phyloP scores from a whole-genome alignment of 2,329 filamentous ascomycete genomes.

The Incumbomyces delicatus region DNA sequence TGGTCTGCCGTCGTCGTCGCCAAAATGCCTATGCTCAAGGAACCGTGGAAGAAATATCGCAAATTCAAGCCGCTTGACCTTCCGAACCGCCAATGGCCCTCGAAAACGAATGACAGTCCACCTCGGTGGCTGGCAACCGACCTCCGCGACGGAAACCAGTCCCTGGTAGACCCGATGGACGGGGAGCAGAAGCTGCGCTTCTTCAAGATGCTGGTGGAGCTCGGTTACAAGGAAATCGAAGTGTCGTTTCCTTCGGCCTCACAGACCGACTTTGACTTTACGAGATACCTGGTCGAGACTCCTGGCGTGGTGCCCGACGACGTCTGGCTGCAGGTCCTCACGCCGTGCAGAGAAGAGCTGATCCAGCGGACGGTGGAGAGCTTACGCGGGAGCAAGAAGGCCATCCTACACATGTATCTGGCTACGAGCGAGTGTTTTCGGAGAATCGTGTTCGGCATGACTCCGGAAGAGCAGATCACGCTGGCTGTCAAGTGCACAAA shows the following conservation, averaged over 20 bases:
- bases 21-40: slow-evolving; percentile 33
- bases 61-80: slow-evolving; percentile 38
- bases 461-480: slow-evolving; percentile 69
- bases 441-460: slow-evolving; percentile 78
- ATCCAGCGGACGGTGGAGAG: slow-evolving; percentile 85
- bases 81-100: slow-evolving; percentile 62
- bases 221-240: slow-evolving; percentile 97
- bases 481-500: slow-evolving; percentile 78
- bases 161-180: slow-evolving; percentile 86
- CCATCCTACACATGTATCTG: slow-evolving; percentile 89
- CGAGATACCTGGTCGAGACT: slow-evolving; percentile 73
- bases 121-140: slow-evolving; percentile 87
- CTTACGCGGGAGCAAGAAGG: slow-evolving; percentile 81
- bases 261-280: slow-evolving; percentile 94
- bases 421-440: slow-evolving; percentile 95
- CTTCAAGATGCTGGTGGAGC: slow-evolving; percentile 85
- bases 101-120: slow-evolving; percentile 69
- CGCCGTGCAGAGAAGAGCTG: slow-evolving; percentile 82
- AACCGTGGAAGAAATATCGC: slow-evolving; percentile 41
- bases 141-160: slow-evolving; percentile 88
- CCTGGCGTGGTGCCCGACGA: slow-evolving; percentile 76
- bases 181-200: slow-evolving; percentile 91
- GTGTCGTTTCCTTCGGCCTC: slow-evolving; percentile 92
- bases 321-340: slow-evolving; percentile 84
- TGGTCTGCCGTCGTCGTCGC: too few species aligned